phyloP scores from a whole-genome alignment of 2,329 filamentous ascomycete species.

The Penicillium vulpinum region DNA sequence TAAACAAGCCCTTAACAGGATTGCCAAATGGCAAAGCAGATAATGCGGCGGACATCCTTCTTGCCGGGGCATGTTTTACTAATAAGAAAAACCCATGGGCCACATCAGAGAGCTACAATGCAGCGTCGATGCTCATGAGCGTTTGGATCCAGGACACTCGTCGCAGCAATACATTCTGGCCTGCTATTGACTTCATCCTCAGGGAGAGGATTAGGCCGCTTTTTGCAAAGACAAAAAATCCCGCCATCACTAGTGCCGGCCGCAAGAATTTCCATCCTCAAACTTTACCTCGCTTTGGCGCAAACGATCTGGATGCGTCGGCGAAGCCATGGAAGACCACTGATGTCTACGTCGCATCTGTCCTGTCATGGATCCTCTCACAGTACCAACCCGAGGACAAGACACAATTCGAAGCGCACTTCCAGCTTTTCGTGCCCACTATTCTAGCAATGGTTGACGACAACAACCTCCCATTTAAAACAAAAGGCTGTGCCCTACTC shows the following conservation, averaged over 20 bases:
- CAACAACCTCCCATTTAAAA: constrained; percentile 38
- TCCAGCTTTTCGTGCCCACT: constrained; percentile 47
- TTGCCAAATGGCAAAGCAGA: constrained; percentile 22
- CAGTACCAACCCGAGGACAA: constrained; percentile 37
- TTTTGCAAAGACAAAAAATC: constrained; percentile 44
- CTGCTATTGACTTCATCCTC: constrained; percentile 27
- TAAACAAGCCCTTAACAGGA: constrained; percentile 2
- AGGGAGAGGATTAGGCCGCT: constrained; percentile 41
- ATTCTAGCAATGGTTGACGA: constrained; percentile 49
- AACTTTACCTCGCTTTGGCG: constrained; percentile 39
- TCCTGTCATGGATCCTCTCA: constrained; percentile 38
- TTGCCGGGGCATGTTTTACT: constrained; percentile 36
- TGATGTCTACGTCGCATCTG: constrained; percentile 37
- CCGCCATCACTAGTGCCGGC: constrained; percentile 44
- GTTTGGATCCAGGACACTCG: neutral
- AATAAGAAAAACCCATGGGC: constrained; percentile 39
- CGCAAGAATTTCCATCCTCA: constrained; percentile 47
- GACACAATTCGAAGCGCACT: constrained; percentile 42
- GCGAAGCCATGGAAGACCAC: constrained; percentile 43
- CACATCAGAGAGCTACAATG: constrained; percentile 22
- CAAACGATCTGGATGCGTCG: constrained; percentile 36
- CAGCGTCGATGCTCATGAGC: constrained; percentile 8
- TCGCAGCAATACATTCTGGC: constrained; percentile 1
- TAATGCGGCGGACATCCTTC: constrained; percentile 28
- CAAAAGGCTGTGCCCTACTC: constrained; percentile 41